Evolutionary conservation across 805 yeast genomes (phyloP).

Genomic region (Metschnikowia reukaufii): DNA sequence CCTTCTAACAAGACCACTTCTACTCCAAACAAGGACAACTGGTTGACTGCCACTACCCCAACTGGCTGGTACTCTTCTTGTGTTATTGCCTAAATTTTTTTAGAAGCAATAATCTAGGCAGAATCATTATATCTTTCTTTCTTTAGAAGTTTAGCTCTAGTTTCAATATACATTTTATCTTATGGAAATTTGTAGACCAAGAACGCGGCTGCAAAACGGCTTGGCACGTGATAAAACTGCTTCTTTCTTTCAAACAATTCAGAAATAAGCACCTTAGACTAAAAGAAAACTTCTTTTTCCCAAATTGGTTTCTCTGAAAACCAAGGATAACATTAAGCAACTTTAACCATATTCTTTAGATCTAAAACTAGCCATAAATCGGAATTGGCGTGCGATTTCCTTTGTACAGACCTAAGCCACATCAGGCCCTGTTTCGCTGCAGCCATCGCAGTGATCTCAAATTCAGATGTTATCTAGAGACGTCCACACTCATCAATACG

Average conservation of each 20-base stretch:
- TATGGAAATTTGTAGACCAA: not conserved
- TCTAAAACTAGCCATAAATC: not conserved
- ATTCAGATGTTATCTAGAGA: not conserved
- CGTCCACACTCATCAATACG: not conserved
- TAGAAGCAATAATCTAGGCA: too few relatives aligned
- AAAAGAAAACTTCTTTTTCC: too few relatives aligned
- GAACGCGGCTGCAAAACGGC: constrained; percentile 1
- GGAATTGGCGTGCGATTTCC: not conserved
- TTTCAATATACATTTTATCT: not conserved
- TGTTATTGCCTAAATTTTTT: constrained; percentile 9
- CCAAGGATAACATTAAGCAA: too few relatives aligned
- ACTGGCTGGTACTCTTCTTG: constrained; percentile 15
- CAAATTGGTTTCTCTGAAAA: too few relatives aligned
- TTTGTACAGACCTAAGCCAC: not conserved
- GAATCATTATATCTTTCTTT: not conserved
- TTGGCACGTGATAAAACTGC: not conserved
- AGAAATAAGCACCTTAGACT: too few relatives aligned
- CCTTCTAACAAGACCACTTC: constrained; percentile 6
- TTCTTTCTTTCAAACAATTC: too few relatives aligned
- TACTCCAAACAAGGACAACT: constrained; percentile 14
- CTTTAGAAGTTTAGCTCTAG: not conserved
- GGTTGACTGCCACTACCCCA: constrained; percentile 10
- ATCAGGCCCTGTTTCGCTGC: not conserved
- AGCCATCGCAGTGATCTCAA: not conserved
- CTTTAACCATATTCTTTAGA: not conserved